Percentiles rank a stretch among this genome's conserved stretches.
Evolutionary conservation across 1,139 yeast species (phyloP).

Genomic region (Geotrichum macrosporum): DNA sequence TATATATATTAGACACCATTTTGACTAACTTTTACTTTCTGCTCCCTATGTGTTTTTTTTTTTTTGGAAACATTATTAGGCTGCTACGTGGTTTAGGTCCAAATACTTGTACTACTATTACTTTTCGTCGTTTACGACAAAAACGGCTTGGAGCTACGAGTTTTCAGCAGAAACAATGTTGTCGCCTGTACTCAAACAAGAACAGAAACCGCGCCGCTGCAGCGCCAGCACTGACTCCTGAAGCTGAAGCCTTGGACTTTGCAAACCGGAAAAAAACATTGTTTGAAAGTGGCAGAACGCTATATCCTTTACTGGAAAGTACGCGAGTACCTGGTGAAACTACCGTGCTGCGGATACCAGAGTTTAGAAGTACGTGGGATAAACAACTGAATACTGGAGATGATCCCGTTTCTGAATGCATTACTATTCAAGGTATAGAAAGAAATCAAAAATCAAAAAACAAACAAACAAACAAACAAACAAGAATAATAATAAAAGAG

Average conservation of each 20-base stretch:
- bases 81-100: too few species aligned
- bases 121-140: too few species aligned
- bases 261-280: constrained; percentile 40
- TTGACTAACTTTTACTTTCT: too few species aligned
- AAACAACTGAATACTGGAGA: constrained; percentile 19
- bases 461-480: background rate
- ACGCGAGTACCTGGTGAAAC: constrained; percentile 4
- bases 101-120: too few species aligned
- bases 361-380: constrained; percentile 25
- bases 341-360: constrained; percentile 26
- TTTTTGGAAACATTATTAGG: too few species aligned
- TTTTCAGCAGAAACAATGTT: too few species aligned
- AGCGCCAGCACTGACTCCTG: constrained; percentile 24
- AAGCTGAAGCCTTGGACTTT: constrained; percentile 41
- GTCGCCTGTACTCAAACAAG: constrained; percentile 13
- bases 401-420: constrained; percentile 5
- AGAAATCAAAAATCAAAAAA: too few species aligned
- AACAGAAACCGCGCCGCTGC: too few species aligned
- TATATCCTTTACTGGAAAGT: constrained; percentile 29
- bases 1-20: too few species aligned
- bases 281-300: constrained; percentile 19
- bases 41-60: too few species aligned
- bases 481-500: too few species aligned
- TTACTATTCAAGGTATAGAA: constrained; percentile 47
- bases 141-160: too few species aligned